Base-by-base conservation (phyloP, 148 eudicot genomes). In the Dysphania ambrosioides region DNA sequence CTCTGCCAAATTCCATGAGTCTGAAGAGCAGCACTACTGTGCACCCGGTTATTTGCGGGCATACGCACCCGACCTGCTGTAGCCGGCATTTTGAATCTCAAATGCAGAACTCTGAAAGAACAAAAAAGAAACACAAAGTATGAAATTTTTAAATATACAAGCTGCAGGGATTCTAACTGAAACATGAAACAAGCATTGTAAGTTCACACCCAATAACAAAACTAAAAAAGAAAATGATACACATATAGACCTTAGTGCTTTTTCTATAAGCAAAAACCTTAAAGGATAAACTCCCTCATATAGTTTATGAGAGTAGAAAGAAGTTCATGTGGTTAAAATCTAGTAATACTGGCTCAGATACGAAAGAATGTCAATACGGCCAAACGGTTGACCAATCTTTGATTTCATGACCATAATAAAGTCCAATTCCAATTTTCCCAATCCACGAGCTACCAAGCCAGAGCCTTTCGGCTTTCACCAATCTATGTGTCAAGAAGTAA, bases 11-110 rank as follows among this genome's bases (percentile, higher is more conserved):
- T 94, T 38, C 93, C 97, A 62, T 94, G 98, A 78, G 98, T 94
- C 79, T 94, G 98, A 51, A 94, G 89, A 72, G 98, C 97, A 16
- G 98, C 98, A 82, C 96, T 91, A 72, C 98, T 94, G 76, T 91
- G 98, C 73, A 94, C 96, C 86, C 98, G 79, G 65, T 94, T 94
- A 89, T 94, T 91, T 0, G 98, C 97, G 74, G 98, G 98, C 98
- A 90, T 94, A 75, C 97, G 98, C 86, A 94, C 98, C 90, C 98
- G 86, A 69, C 98, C 98, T 70, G 98, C 98, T 66, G 98, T 94
- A 47, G 98, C 98, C 84, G 98, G 98, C 98, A 94, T 94, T 58
- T 84, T 91, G 91, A 79, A 61, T 72, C n/a, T 36, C 1, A 13
- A 77, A 13, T 30, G 38, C 31, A 55, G 32, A 85, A 38, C 82